Evolutionary conservation across 2,329 filamentous ascomycete species (phyloP).

Genomic region (Sporothrix variecibatus): DNA sequence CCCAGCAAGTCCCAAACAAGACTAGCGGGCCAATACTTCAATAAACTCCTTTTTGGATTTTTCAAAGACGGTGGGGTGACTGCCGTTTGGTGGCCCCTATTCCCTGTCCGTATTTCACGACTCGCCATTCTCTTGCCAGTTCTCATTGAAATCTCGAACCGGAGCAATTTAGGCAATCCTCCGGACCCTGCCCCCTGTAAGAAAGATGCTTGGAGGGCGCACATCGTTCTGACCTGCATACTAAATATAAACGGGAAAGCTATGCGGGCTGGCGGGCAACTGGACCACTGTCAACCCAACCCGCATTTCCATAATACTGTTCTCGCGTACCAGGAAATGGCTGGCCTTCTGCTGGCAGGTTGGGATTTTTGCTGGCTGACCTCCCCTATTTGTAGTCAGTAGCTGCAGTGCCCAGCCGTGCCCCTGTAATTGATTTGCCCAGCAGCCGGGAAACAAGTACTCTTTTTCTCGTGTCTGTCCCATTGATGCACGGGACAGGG

Average conservation of each 20-base stretch:
- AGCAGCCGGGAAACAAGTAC: neutral
- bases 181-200: neutral
- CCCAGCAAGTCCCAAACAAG: slow-evolving; percentile 13
- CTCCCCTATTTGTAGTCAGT: neutral
- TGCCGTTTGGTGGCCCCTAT: neutral
- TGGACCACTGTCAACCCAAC: neutral
- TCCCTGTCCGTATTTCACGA: slow-evolving; percentile 1
- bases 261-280: slow-evolving; percentile 13
- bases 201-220: no score
- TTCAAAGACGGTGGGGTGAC: neutral
- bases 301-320: neutral
- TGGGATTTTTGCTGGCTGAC: neutral
- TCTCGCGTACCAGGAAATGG: slow-evolving; percentile 3
- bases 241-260: slow-evolving; percentile 21
- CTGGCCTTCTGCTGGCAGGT: neutral
- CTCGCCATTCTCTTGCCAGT: no score
- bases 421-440: neutral
- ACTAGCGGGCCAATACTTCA: slow-evolving; percentile 17
- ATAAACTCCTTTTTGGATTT: neutral
- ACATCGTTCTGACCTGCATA: neutral
- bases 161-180: neutral
- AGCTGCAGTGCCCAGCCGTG: neutral
- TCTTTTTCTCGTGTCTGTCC: neutral
- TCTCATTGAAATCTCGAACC: neutral
- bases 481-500: slow-evolving; percentile 14